These are phyloP conservation scores for Chrysoporthe cubensis DNA, from an alignment of 2,329 filamentous ascomycete genomes.

Conservation along the genomic window DNA sequence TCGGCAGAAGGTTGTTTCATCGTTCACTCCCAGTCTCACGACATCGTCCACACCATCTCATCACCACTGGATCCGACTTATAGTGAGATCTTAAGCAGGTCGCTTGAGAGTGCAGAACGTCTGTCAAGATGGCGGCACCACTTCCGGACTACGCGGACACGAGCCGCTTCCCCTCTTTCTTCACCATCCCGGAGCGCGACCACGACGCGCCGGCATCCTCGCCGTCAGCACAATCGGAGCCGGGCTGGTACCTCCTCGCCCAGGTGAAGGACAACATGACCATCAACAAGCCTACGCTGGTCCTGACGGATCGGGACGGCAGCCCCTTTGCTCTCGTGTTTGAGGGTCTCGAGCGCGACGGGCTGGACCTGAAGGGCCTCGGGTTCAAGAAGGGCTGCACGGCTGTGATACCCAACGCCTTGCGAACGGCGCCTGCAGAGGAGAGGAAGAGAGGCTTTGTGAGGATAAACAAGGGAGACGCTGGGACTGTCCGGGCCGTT, in stretches of 20 bases:
- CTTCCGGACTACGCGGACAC: conserved; percentile 38
- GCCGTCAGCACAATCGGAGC: background rate
- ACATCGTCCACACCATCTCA: background rate
- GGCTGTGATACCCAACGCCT: conserved; percentile 42
- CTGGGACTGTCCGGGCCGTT: conserved; percentile 41
- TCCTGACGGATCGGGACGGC: conserved; percentile 45
- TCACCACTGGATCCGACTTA: background rate
- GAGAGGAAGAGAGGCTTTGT: conserved; percentile 47
- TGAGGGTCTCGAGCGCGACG: conserved; percentile 43
- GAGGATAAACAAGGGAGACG: conserved; percentile 39
- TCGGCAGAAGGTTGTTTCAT: conserved; percentile 24
- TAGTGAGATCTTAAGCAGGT: no score
- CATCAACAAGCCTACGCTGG: conserved; percentile 54
- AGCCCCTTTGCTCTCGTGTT: conserved; percentile 51
- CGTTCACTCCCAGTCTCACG: background rate
- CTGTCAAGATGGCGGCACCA: conserved; percentile 26
- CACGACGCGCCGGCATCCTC: conserved; percentile 7
- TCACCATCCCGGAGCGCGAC: conserved; percentile 18
- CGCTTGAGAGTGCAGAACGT: background rate
- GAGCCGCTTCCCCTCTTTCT: conserved; percentile 41
- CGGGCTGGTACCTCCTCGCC: conserved; percentile 46
- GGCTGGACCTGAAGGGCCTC: conserved; percentile 37
- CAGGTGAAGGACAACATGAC: conserved; percentile 52
- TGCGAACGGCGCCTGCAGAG: conserved; percentile 38
- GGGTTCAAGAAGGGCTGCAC: conserved; percentile 45